Conservation (phyloP, 257 asterid genomes). For the Lycium ferocissimum region DNA sequence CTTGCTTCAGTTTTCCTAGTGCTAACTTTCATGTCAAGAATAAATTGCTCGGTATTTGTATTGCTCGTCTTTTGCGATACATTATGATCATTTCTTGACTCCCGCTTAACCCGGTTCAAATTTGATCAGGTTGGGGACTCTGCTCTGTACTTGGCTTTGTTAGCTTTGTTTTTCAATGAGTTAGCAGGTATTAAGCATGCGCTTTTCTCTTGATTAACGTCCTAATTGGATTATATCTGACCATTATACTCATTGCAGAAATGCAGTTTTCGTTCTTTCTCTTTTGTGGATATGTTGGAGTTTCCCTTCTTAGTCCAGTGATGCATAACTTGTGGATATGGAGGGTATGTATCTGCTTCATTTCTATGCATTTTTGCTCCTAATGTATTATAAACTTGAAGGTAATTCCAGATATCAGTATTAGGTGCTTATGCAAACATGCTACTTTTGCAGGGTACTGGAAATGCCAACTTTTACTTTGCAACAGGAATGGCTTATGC, state of each 20-base stretch:
- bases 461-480: constrained; percentile 96
- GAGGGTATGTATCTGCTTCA: constrained; percentile 72
- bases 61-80: constrained; percentile 8
- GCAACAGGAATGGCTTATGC: constrained; percentile 96
- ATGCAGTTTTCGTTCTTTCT: constrained; percentile 92
- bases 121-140: constrained; percentile 87
- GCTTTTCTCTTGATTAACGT: constrained; percentile 6
- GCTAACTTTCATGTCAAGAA: not conserved
- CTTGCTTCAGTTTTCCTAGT: constrained; percentile 16
- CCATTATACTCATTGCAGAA: constrained; percentile 55
- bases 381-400: constrained; percentile 7
- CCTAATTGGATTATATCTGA: constrained; percentile 19
- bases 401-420: not conserved
- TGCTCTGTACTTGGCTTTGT: constrained; percentile 85
- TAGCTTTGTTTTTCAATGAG: constrained; percentile 83
- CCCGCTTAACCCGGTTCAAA: constrained; percentile 24
- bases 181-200: constrained; percentile 62
- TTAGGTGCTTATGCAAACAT: constrained; percentile 16
- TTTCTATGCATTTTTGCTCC: constrained; percentile 22
- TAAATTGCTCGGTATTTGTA: not conserved
- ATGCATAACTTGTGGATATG: constrained; percentile 99
- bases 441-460: constrained; percentile 80
- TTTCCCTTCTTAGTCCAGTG: constrained; percentile 91
- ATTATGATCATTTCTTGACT: constrained; percentile 22
- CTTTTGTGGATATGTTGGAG: constrained; percentile 89